Percentiles rank a stretch among this genome's conserved stretches.
phyloP scores from a whole-genome alignment of 2,329 filamentous ascomycete species.

The Emergomyces africanus region DNA sequence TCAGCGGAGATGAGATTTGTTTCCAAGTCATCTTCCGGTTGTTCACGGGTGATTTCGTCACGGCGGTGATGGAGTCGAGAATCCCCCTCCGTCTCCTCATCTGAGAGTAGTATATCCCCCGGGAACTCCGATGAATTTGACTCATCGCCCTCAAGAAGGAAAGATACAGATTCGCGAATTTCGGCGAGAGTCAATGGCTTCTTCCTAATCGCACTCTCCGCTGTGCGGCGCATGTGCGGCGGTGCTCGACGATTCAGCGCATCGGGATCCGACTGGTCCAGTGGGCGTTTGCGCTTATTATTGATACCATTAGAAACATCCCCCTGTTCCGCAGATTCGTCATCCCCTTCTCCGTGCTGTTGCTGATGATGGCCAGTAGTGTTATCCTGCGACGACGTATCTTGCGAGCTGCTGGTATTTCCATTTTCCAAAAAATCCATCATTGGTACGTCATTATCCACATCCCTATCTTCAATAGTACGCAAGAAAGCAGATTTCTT shows the following conservation, averaged over 20 bases:
- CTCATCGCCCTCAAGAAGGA: constrained; percentile 51
- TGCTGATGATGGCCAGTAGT: neutral
- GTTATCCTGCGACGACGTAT: constrained; percentile 7
- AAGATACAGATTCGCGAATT: constrained; percentile 71
- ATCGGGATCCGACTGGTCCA: constrained; percentile 29
- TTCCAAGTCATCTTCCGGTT: constrained; percentile 39
- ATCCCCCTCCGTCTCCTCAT: constrained; percentile 23
- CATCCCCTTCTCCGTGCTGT: neutral
- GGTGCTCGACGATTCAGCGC: constrained; percentile 37
- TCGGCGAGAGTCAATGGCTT: constrained; percentile 66
- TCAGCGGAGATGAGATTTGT: constrained; percentile 4
- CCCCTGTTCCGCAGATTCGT: constrained; percentile 10
- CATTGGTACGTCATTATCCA: constrained; percentile 44
- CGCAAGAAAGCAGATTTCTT: constrained; percentile 83
- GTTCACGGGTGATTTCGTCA: constrained; percentile 39
- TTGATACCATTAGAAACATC: constrained; percentile 19
- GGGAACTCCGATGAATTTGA: constrained; percentile 18
- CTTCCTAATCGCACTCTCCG: constrained; percentile 39
- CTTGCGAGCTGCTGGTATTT: constrained; percentile 10
- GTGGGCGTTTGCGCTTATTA: constrained; percentile 19
- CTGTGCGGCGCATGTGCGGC: constrained; percentile 49
- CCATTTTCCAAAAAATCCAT: constrained; percentile 52
- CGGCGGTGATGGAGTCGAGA: constrained; percentile 30
- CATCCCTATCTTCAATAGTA: constrained; percentile 73
- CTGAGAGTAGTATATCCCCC: constrained; percentile 34